Conservation (phyloP, 108 stramenopile genomes). For the Conticribra weissflogii region DNA sequence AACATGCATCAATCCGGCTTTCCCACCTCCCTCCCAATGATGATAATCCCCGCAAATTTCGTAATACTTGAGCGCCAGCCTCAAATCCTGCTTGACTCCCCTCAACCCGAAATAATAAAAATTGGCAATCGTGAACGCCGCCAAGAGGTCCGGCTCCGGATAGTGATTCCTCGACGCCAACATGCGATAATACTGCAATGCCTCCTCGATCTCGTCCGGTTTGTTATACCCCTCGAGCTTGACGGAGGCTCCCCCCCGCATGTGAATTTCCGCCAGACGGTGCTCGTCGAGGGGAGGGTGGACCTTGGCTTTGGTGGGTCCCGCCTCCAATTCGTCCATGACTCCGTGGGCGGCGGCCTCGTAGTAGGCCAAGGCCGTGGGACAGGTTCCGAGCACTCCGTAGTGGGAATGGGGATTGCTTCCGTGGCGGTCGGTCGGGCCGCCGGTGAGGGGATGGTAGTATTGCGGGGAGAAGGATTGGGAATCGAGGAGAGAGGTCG, state of each 20-base stretch:
- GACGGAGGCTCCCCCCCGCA: slow-evolving; percentile 79
- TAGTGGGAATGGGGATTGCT: slow-evolving; percentile 32
- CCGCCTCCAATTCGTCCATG: slow-evolving; percentile 75
- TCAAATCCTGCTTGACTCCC: slow-evolving; percentile 81
- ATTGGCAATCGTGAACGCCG: slow-evolving; percentile 75
- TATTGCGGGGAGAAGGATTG: slow-evolving; percentile 17
- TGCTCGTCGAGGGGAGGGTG: slow-evolving; percentile 78
- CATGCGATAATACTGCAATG: slow-evolving; percentile 83
- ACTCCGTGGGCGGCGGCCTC: slow-evolving; percentile 80
- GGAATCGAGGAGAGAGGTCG: no score
- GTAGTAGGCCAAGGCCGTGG: slow-evolving; percentile 76
- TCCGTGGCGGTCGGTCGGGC: slow-evolving; percentile 19
- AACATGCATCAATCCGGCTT: slow-evolving; percentile 76
- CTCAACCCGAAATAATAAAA: slow-evolving; percentile 75
- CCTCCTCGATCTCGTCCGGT: slow-evolving; percentile 82
- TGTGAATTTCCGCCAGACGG: slow-evolving; percentile 71
- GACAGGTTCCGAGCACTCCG: slow-evolving; percentile 59
- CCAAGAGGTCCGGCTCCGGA: slow-evolving; percentile 57
- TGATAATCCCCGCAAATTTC: slow-evolving; percentile 65
- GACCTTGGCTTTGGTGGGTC: slow-evolving; percentile 66
- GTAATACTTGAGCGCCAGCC: slow-evolving; percentile 77
- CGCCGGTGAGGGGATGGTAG: slow-evolving; percentile 7
- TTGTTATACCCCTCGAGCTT: slow-evolving; percentile 72
- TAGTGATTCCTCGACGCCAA: slow-evolving; percentile 54
- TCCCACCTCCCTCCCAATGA: slow-evolving; percentile 81